Conservation (phyloP, 306 rosid genomes). For the Erythrophleum fordii region DNA sequence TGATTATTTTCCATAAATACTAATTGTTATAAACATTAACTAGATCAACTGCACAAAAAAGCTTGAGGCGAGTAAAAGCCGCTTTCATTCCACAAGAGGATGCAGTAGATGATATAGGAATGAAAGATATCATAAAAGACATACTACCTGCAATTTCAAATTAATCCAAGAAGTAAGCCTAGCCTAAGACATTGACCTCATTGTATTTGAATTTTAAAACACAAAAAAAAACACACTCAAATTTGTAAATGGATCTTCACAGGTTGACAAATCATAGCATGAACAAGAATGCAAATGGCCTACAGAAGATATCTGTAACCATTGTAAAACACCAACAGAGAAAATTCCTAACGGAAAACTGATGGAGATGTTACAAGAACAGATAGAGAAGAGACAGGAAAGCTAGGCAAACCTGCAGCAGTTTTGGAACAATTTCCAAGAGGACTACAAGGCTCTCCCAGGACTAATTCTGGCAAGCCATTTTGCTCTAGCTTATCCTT, state of each 20-base stretch:
- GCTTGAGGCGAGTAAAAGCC: background rate
- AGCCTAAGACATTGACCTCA: constrained; percentile 1
- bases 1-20: constrained; percentile 18
- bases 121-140: background rate
- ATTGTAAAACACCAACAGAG: background rate
- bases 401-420: constrained; percentile 47
- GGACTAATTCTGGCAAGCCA: constrained; percentile 36
- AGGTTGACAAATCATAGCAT: constrained; percentile 20
- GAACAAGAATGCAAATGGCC: constrained; percentile 27
- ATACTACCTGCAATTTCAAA: background rate
- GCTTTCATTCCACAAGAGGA: background rate
- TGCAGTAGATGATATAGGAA: constrained; percentile 7
- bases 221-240: background rate
- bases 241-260: constrained; percentile 19
- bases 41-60: background rate
- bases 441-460: constrained; percentile 35
- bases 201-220: background rate
- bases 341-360: background rate
- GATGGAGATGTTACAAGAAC: background rate
- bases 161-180: constrained; percentile 5
- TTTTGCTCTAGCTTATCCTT: constrained; percentile 45
- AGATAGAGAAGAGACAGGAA: constrained; percentile 1
- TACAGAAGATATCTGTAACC: constrained; percentile 6
- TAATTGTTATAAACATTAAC: background rate
- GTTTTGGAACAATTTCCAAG: constrained; percentile 29